These are phyloP conservation scores for Mallotus nudiflorus DNA, from an alignment of 345 rosid genomes.

Conservation along the genomic window DNA sequence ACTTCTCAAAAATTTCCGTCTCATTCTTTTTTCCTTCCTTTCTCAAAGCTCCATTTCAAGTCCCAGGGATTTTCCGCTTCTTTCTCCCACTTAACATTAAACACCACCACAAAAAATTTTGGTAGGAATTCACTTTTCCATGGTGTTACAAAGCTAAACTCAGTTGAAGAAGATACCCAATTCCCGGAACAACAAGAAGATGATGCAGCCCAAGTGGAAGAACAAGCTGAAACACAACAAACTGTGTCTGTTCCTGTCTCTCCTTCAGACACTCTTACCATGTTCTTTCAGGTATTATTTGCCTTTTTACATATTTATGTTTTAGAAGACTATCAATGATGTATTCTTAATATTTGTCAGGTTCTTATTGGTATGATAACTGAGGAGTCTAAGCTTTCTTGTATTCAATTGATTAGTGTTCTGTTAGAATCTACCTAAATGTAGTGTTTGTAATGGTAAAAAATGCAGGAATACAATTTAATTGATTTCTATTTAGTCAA, in stretches of 20 bases:
- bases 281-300: slow-evolving; percentile 69
- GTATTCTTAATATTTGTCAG: neutral
- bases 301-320: neutral
- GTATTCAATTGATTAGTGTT: neutral
- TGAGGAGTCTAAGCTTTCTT: neutral
- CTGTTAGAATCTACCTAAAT: too few species aligned
- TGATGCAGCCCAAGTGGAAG: slow-evolving; percentile 10
- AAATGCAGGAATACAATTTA: too few species aligned
- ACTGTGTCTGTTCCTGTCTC: slow-evolving; percentile 82
- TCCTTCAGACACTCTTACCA: slow-evolving; percentile 83
- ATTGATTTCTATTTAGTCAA: too few species aligned
- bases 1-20: slow-evolving; percentile 11
- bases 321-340: neutral
- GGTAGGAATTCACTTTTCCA: slow-evolving; percentile 12
- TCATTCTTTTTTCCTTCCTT: neutral
- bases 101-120: neutral
- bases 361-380: neutral
- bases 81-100: slow-evolving; percentile 25
- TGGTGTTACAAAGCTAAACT: slow-evolving; percentile 37
- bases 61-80: slow-evolving; percentile 14
- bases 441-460: too few species aligned
- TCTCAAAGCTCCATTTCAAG: slow-evolving; percentile 9
- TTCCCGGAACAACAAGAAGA: slow-evolving; percentile 40
- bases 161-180: slow-evolving; percentile 52
- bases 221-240: slow-evolving; percentile 34